phyloP scores from a whole-genome alignment of 2,329 filamentous ascomycete species.

The Dactylonectria estremocensis region DNA sequence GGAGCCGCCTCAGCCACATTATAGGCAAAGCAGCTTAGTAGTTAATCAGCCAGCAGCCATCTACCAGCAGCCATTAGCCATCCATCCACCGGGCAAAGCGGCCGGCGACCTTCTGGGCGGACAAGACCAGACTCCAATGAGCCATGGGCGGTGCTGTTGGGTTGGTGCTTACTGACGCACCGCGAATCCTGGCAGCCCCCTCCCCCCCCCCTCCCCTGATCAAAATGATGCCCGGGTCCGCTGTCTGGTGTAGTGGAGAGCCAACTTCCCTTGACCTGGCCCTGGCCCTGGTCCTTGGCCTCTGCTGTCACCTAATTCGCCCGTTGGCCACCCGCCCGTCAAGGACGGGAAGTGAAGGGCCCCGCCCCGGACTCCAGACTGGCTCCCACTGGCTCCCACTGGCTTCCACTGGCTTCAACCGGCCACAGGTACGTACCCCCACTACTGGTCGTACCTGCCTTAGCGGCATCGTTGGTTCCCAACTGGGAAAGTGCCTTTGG shows the following conservation, averaged over 20 bases:
- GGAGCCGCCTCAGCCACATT: not conserved
- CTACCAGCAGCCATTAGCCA: too few relatives aligned
- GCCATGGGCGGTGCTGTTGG: not conserved
- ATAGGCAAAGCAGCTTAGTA: too few relatives aligned
- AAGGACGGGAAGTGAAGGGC: too few relatives aligned
- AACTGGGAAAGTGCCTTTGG: conserved; percentile 29
- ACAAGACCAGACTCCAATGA: too few relatives aligned
- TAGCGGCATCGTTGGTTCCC: conserved; percentile 27
- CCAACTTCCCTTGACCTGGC: not conserved
- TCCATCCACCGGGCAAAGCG: conserved; percentile 2
- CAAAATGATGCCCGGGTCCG: not conserved
- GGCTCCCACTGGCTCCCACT: too few relatives aligned
- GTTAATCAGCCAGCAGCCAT: conserved; percentile 9
- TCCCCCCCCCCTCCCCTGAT: too few relatives aligned
- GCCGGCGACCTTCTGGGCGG: conserved; percentile 2
- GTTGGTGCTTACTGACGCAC: not conserved
- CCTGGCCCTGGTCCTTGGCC: conserved; percentile 3
- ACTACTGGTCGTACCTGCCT: conserved; percentile 33
- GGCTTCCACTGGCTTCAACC: too few relatives aligned
- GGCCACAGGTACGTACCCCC: conserved; percentile 17
- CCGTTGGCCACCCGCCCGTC: conserved; percentile 16
- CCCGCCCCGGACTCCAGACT: too few relatives aligned
- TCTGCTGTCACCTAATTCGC: conserved; percentile 6
- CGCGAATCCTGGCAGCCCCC: not conserved
- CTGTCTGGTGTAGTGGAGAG: conserved; percentile 8